Evolutionary conservation across 2,329 filamentous ascomycete species (phyloP).

Genomic region (Aspergillus sp.): DNA sequence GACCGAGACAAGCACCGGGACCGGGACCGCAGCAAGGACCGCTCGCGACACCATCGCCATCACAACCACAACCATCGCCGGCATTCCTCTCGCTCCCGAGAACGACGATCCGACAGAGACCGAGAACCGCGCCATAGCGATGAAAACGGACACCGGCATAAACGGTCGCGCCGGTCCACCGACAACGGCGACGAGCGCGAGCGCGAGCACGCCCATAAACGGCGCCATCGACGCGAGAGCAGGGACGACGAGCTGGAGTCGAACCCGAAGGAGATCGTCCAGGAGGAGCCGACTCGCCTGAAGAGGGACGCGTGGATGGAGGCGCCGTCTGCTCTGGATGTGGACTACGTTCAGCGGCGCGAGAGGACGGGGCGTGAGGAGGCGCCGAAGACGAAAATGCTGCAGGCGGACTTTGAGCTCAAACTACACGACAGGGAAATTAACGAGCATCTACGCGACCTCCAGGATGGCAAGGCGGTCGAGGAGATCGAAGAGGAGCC

Average conservation of each 20-base stretch:
- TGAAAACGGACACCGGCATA: slow-evolving; percentile 51
- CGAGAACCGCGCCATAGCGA: slow-evolving; percentile 36
- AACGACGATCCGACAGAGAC: slow-evolving; percentile 25
- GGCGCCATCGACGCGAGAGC: slow-evolving; percentile 32
- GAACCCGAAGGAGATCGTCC: slow-evolving; percentile 17
- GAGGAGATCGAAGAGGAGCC: slow-evolving; percentile 47
- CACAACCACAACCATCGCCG: slow-evolving; percentile 40
- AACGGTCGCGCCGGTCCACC: slow-evolving; percentile 51
- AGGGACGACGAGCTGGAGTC: slow-evolving; percentile 36
- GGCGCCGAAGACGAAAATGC: slow-evolving; percentile 29
- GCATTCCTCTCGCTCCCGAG: slow-evolving; percentile 28
- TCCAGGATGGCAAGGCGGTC: slow-evolving; percentile 48
- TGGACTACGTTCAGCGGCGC: slow-evolving; percentile 64
- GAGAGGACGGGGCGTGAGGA: slow-evolving; percentile 48
- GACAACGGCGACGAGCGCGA: slow-evolving; percentile 44
- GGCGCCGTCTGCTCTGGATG: slow-evolving; percentile 66
- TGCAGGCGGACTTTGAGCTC: slow-evolving; percentile 53
- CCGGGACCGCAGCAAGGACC: slow-evolving; percentile 34
- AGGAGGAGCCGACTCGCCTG: slow-evolving; percentile 38
- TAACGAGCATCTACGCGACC: slow-evolving; percentile 58
- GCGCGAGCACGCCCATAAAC: slow-evolving; percentile 40
- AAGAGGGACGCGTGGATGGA: slow-evolving; percentile 93
- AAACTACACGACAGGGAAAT: slow-evolving; percentile 72
- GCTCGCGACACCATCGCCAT: slow-evolving; percentile 26
- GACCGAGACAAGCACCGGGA: slow-evolving; percentile 28